phyloP scores from a whole-genome alignment of 1,284 basidiomycete genomes.

The Laetiporus sulphureus region DNA sequence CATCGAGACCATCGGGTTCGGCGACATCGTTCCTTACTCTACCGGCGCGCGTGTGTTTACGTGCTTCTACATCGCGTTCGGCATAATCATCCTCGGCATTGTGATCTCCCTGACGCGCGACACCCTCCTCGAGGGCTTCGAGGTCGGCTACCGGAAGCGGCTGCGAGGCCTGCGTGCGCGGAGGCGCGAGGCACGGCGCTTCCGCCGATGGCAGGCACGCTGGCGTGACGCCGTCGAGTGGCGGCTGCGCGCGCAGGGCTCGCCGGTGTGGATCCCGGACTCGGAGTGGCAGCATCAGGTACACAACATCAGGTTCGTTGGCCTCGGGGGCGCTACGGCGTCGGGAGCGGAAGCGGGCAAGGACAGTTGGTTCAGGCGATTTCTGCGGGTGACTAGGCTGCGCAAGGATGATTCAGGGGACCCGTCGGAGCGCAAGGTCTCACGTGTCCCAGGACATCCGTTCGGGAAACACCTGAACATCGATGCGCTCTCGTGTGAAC shows the following conservation, averaged over 20 bases:
- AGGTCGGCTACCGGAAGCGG: conserved; percentile 53
- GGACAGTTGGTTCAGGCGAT: conserved; percentile 3
- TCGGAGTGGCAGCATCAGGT: conserved; percentile 10
- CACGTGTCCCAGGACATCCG: conserved; percentile 20
- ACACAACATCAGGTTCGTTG: conserved; percentile 18
- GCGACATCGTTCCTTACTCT: conserved; percentile 57
- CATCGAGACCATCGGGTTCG: conserved; percentile 76
- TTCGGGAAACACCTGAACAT: conserved; percentile 52
- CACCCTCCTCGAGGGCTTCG: conserved; percentile 64
- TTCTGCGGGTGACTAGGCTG: neutral
- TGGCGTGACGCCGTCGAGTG: conserved; percentile 56
- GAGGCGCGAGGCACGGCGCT: conserved; percentile 31
- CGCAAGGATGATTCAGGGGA: neutral
- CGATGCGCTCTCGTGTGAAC: conserved; percentile 41
- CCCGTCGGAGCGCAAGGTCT: conserved; percentile 6
- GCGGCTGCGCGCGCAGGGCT: conserved; percentile 41
- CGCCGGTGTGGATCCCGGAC: conserved; percentile 47
- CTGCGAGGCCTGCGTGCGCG: conserved; percentile 33
- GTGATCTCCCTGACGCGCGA: conserved; percentile 64
- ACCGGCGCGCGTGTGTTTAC: conserved; percentile 48
- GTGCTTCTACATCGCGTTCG: conserved; percentile 50
- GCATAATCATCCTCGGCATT: conserved; percentile 59
- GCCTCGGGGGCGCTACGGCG: conserved; percentile 11
- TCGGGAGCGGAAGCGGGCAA: conserved; percentile 6
- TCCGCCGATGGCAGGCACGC: conserved; percentile 35